Conservation (phyloP, 345 rosid species). For the Salix suchowensis region DNA sequence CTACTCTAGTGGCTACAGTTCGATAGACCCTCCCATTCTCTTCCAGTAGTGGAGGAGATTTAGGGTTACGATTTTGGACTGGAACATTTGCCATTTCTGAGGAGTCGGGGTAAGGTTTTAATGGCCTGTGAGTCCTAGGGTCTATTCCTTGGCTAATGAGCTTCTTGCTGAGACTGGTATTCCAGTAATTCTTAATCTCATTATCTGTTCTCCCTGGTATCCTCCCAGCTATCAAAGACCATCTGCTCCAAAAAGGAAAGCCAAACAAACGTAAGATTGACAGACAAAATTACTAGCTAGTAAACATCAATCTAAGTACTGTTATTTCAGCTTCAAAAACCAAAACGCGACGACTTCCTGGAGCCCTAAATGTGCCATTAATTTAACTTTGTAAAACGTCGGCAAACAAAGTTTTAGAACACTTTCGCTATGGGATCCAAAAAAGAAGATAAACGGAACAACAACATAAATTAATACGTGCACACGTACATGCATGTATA, state of each 20-base stretch:
- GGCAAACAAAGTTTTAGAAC: background rate
- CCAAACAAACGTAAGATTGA: background rate
- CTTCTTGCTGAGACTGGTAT: conserved; percentile 26
- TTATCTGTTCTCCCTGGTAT: conserved; percentile 27
- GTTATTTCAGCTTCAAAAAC: background rate
- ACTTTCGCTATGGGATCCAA: no score
- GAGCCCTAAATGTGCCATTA: background rate
- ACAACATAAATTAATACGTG: background rate
- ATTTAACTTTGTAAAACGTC: background rate
- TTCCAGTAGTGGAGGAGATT: background rate
- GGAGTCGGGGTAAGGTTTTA: conserved; percentile 9
- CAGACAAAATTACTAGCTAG: background rate
- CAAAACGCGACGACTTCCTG: no score
- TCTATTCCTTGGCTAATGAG: conserved; percentile 28
- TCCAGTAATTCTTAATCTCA: conserved; percentile 30
- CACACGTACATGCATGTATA: background rate
- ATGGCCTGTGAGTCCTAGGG: conserved; percentile 28
- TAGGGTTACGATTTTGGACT: conserved; percentile 1
- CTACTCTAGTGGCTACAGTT: conserved; percentile 8
- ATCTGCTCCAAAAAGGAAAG: background rate
- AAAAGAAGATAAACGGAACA: background rate
- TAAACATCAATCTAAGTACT: background rate
- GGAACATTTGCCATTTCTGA: background rate
- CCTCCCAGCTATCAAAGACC: conserved; percentile 28
- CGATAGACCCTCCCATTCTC: background rate